These are phyloP conservation scores for Trametes meyenii DNA, from an alignment of 768 basidiomycete genomes.

Conservation along the genomic window DNA sequence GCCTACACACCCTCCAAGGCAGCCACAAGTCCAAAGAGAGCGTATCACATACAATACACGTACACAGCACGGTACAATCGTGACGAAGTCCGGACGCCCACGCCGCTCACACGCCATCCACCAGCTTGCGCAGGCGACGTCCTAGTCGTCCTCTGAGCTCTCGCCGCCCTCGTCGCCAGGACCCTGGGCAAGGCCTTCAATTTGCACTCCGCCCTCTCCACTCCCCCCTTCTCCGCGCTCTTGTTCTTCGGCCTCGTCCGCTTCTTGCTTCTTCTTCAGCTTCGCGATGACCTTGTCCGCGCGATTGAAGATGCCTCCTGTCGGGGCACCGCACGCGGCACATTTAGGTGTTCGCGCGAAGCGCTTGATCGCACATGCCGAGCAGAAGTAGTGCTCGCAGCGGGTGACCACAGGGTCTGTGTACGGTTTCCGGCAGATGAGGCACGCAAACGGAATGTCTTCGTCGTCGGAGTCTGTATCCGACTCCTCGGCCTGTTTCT, in stretches of 20 bases:
- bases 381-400: slow-evolving; percentile 97
- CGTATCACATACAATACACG: slow-evolving; percentile 19
- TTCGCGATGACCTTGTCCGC: slow-evolving; percentile 92
- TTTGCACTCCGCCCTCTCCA: slow-evolving; percentile 34
- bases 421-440: slow-evolving; percentile 93
- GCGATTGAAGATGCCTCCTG: slow-evolving; percentile 95
- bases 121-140: slow-evolving; percentile 1
- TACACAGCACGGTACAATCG: slow-evolving; percentile 11
- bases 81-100: background rate
- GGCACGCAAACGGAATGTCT: slow-evolving; percentile 97
- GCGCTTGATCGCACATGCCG: slow-evolving; percentile 92
- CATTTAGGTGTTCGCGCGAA: slow-evolving; percentile 96
- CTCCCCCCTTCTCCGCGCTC: slow-evolving; percentile 33
- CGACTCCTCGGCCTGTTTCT: slow-evolving; percentile 60
- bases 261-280: slow-evolving; percentile 71
- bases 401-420: slow-evolving; percentile 95
- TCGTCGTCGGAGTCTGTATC: slow-evolving; percentile 77
- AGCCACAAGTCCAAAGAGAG: background rate
- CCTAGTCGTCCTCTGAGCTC: slow-evolving; percentile 35
- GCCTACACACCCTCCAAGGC: background rate
- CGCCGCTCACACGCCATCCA: background rate
- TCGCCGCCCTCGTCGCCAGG: slow-evolving; percentile 33
- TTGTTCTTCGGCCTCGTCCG: slow-evolving; percentile 52
- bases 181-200: slow-evolving; percentile 54
- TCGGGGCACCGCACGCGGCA: slow-evolving; percentile 89